Conservation (phyloP, 208 protist species). For the Vickermania ingenoplastis region DNA sequence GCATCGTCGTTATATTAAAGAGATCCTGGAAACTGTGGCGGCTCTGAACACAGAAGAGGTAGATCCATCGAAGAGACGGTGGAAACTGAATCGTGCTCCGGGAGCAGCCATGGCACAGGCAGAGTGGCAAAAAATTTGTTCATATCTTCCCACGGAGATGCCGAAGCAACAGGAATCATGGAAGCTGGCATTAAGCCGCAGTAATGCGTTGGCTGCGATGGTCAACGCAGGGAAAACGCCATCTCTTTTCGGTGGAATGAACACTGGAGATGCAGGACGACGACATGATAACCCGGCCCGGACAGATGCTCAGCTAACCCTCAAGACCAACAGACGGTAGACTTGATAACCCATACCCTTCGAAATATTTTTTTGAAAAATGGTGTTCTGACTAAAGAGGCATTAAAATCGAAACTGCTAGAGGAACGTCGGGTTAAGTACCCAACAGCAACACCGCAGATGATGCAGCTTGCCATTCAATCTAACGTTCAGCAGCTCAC, state of each 20-base stretch:
- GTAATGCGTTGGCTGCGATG: constrained; percentile 38
- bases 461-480: constrained; percentile 67
- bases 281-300: not conserved
- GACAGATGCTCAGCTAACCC: constrained; percentile 35
- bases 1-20: constrained; percentile 34
- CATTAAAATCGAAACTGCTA: constrained; percentile 73
- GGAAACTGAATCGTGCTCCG: constrained; percentile 53
- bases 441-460: constrained; percentile 57
- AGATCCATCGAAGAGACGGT: constrained; percentile 41
- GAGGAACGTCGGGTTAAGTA: constrained; percentile 45
- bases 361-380: constrained; percentile 63
- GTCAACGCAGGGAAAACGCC: constrained; percentile 15
- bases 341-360: constrained; percentile 46
- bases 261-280: not conserved
- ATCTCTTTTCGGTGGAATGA: not conserved
- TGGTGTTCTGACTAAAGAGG: constrained; percentile 76
- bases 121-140: constrained; percentile 15
- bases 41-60: constrained; percentile 34
- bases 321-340: not conserved
- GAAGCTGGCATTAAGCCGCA: constrained; percentile 23
- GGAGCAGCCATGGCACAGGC: constrained; percentile 9
- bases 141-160: constrained; percentile 32
- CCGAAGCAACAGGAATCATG: constrained; percentile 42
- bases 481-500: constrained; percentile 69
- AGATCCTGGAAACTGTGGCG: constrained; percentile 54